Base-by-base conservation (phyloP, 306 rosid species). In the Ormosia semicastrata region DNA sequence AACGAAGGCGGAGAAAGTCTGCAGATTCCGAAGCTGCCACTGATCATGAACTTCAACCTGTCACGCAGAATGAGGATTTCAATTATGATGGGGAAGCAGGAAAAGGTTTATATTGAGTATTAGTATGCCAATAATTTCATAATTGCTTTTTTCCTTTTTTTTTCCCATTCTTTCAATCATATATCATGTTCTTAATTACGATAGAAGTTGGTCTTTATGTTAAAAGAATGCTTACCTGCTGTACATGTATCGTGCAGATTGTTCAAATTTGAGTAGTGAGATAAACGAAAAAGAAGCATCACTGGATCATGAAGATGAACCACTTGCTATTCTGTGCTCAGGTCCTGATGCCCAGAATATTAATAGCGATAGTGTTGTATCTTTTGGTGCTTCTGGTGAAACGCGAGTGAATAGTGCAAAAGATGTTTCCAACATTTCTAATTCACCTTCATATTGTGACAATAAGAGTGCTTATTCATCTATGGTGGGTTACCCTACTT, bases 401-500 rank as follows among this genome's bases (percentile, higher is more conserved):
- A 87, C 89, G 34, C 98, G 83, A 65, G 64, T 54, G 74, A 89
- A 87, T 81, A 83, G 88, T 63, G 85, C 87, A 84, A 93, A 87
- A 69, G 88, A 85, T 79, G 85, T 87, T 87, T 72, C 89, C 14
- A 92, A 89, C 71, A 64, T 68, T 75, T 86, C 93, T 66, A 83
- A 69, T 58, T 89, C 97, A 18, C 90, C 93, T 12, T 85, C 95
- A 10, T 81, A 81, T 41, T 75, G 80, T 14, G 97, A 89, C 69
- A 94, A 92, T 80, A 95, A 85, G 90, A 92, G 88, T 84, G 87
- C 78, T 37, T 94, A 96, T 85, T 87, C 95, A 8, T 87, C 99
- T 80, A 70, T 81, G 94, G 99, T 96, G 80, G 84, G 98, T 84
- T 49, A 75, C 65, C 2, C 46, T 54, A 17, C 53, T 44, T 81